These are phyloP conservation scores for Emmonsia crescens DNA, from an alignment of 2,329 filamentous ascomycete genomes.

Conservation along the genomic window DNA sequence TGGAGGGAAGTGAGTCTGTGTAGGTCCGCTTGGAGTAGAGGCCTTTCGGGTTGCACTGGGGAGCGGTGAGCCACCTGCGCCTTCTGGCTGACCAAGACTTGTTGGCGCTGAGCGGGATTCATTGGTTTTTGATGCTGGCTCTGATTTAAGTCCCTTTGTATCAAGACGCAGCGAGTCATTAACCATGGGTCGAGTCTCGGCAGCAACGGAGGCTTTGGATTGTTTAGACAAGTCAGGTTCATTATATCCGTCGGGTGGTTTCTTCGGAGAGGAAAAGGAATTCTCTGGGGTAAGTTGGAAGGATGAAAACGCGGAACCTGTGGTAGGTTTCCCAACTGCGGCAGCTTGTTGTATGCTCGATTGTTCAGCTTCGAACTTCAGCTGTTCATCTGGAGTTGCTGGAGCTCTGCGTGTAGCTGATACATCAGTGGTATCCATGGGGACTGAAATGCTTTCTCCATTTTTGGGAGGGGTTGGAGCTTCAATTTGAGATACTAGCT, in stretches of 20 bases:
- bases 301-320: neutral
- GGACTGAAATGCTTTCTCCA: neutral
- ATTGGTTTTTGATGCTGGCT: neutral
- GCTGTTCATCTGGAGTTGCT: slow-evolving; percentile 48
- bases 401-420: slow-evolving; percentile 26
- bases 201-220: neutral
- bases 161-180: neutral
- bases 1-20: slow-evolving; percentile 22
- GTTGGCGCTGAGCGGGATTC: neutral
- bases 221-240: neutral
- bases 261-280: neutral
- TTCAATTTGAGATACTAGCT: slow-evolving; percentile 30
- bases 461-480: neutral
- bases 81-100: neutral
- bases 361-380: slow-evolving; percentile 46
- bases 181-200: neutral
- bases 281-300: neutral
- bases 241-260: neutral
- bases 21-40: neutral
- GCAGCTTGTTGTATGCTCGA: slow-evolving; percentile 19
- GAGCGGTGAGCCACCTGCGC: slow-evolving; percentile 12
- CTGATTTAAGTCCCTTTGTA: neutral
- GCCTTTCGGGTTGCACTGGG: neutral
- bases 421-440: slow-evolving; percentile 15
- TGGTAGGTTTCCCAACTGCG: neutral